Evolutionary conservation across 306 rosid genomes (phyloP).

Genomic region (Pterocarpus macrocarpus): DNA sequence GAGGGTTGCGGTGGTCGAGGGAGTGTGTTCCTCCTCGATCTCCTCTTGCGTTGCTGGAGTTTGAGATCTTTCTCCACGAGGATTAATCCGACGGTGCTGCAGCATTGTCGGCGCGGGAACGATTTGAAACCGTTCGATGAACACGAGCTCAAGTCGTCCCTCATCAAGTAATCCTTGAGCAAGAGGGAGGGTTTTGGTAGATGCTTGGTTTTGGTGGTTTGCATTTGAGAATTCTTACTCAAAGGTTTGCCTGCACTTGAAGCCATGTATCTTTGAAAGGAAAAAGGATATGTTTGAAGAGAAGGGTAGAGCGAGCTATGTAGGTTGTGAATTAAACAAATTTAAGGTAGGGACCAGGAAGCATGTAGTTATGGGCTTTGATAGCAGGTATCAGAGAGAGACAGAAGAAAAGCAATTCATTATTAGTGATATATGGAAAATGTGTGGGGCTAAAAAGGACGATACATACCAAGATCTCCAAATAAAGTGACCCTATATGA

Average conservation of each 20-base stretch:
- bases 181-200: constrained; percentile 42
- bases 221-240: constrained; percentile 25
- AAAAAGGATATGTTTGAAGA: neutral
- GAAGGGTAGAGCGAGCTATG: neutral
- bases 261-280: constrained; percentile 42
- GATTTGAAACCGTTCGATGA: constrained; percentile 88
- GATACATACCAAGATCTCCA: neutral
- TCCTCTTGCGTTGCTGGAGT: neutral
- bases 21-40: neutral
- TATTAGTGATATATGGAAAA: neutral
- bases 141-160: constrained; percentile 77
- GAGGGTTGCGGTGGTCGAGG: constrained; percentile 6
- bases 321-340: neutral
- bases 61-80: constrained; percentile 26
- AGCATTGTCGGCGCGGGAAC: constrained; percentile 79
- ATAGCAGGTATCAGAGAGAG: too few species aligned
- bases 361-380: too few species aligned
- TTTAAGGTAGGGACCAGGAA: neutral
- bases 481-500: neutral
- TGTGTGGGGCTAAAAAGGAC: constrained; percentile 12
- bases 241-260: constrained; percentile 29
- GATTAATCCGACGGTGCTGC: constrained; percentile 53
- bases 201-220: constrained; percentile 28
- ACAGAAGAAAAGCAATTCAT: too few species aligned
- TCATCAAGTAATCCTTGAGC: constrained; percentile 76